These are phyloP conservation scores for Naematelia encephala DNA, from an alignment of 768 basidiomycete genomes.

Conservation along the genomic window DNA sequence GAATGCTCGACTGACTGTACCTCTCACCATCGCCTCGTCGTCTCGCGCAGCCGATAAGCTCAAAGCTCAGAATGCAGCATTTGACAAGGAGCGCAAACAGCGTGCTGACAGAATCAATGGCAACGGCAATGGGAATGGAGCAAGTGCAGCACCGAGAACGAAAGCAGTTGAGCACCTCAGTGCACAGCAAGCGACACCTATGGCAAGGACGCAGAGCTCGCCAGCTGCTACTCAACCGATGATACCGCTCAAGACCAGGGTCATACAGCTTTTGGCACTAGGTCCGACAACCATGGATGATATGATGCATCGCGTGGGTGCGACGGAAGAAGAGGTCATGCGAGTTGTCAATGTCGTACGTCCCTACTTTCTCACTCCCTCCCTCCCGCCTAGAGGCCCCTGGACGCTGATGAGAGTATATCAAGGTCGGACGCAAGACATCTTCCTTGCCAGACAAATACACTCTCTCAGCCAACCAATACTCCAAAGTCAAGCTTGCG, in stretches of 20 bases:
- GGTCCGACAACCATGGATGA: conserved; percentile 30
- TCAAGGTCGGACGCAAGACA: conserved; percentile 29
- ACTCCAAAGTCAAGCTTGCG: conserved; percentile 41
- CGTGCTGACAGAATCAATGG: conserved; percentile 19
- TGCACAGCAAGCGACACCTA: neutral
- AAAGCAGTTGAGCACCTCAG: neutral
- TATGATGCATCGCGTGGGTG: conserved; percentile 30
- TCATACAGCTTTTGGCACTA: conserved; percentile 40
- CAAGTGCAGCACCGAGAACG: neutral
- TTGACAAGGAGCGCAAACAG: conserved; percentile 22
- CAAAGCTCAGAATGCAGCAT: conserved; percentile 13
- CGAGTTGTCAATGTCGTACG: conserved; percentile 41
- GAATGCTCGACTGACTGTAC: conserved; percentile 27
- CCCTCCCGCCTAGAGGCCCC: neutral
- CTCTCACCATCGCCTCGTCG: conserved; percentile 17
- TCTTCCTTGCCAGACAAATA: conserved; percentile 19
- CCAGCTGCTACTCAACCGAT: conserved; percentile 14
- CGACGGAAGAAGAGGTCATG: conserved; percentile 37
- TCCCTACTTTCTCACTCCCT: neutral
- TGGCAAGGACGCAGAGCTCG: conserved; percentile 28
- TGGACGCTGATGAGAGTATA: neutral
- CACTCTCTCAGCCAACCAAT: conserved; percentile 34
- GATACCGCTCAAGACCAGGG: conserved; percentile 44
- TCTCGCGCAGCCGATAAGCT: conserved; percentile 19
- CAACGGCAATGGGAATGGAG: conserved; percentile 3